A percentile compares a stretch with the other conserved stretches of the same genome.
phyloP scores from a whole-genome alignment of 768 basidiomycete genomes.

The Mycena alexandri region DNA sequence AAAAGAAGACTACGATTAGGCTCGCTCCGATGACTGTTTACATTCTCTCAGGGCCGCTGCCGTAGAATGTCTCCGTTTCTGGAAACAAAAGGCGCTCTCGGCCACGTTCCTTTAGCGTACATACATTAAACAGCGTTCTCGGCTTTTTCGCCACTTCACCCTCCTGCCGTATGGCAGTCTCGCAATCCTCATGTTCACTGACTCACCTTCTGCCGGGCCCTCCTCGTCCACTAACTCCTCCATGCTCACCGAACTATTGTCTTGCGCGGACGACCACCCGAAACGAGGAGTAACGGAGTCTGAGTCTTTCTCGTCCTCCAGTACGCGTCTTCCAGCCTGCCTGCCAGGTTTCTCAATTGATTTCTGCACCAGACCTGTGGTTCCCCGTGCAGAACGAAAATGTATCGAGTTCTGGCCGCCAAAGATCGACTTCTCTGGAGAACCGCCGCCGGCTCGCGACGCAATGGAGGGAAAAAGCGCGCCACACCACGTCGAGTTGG shows the following conservation, averaged over 20 bases:
- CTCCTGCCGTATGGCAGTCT: constrained; percentile 15
- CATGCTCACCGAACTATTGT: neutral
- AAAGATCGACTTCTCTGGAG: constrained; percentile 26
- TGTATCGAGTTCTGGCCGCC: constrained; percentile 32
- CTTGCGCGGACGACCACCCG: neutral
- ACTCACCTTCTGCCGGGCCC: constrained; percentile 4
- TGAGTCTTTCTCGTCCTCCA: neutral
- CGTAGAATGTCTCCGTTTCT: constrained; percentile 23
- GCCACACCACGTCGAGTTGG: constrained; percentile 2
- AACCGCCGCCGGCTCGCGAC: neutral
- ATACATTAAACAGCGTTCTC: neutral
- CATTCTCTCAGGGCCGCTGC: constrained; percentile 20
- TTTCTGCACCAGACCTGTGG: constrained; percentile 18
- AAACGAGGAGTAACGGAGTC: neutral
- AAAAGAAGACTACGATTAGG: constrained; percentile 7
- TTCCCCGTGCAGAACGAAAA: constrained; percentile 23
- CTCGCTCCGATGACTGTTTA: constrained; percentile 13
- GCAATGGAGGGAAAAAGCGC: constrained; percentile 25
- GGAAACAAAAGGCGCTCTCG: constrained; percentile 33
- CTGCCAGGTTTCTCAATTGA: neutral
- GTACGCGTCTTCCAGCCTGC: constrained; percentile 19
- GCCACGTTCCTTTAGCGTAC: constrained; percentile 25
- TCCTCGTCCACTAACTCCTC: too few species aligned
- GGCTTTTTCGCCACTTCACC: neutral
- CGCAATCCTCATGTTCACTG: constrained; percentile 4